Base-by-base conservation (phyloP, 495 filamentous ascomycete genomes). In the Penicillium coffeae region DNA sequence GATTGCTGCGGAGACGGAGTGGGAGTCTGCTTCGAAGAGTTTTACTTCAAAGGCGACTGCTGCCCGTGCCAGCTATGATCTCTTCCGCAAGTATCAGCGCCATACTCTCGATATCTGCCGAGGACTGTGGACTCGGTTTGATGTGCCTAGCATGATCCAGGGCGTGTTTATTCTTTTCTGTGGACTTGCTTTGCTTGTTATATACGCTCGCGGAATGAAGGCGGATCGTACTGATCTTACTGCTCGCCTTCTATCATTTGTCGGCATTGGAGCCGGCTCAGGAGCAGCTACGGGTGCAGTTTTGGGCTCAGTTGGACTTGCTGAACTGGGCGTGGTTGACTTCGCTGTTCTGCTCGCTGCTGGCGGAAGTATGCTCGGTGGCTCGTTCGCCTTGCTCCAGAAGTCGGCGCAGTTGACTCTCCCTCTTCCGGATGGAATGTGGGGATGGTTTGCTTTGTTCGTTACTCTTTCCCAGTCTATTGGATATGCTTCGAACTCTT, bases 401-500 rank as follows among this genome's bases (percentile, higher is more conserved):
- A 72, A 62, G 49, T 73, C 69, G 45, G 72, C 57, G 53, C 72
- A 64, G 33, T 64, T 76, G 52, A 77, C 59, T 38, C 69, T 68
- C n/a, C 76, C 89, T 34, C 50, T 90, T n/a, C 91, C 92, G 0
- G 80, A 61, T n/a, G 85, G 83, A 0, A 63, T 90, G 43, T 97
- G 91, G 92, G 88, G 89, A 14, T 89, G 88, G 84, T 74, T 95
- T 44, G 84, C 88, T 1, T 64, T 91, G 34, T 61, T 91, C 20
- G 88, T 95, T 54, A 92, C 90, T 0, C 63, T 88, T 20, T 80
- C 82, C 53, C 89, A 94, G 62, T 93, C 88, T 13, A 69, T 88
- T 52, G 92, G 91, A 32, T 97, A 96, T 66, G 93, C 90, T 0
- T 92, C 93, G 3, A 99, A 97, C 62, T 97, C 93, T 1, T 99